Percentiles rank a stretch among this genome's conserved stretches.
Evolutionary conservation across 148 eudicot species (phyloP).

Genomic region (Camellia lanceoleosa): DNA sequence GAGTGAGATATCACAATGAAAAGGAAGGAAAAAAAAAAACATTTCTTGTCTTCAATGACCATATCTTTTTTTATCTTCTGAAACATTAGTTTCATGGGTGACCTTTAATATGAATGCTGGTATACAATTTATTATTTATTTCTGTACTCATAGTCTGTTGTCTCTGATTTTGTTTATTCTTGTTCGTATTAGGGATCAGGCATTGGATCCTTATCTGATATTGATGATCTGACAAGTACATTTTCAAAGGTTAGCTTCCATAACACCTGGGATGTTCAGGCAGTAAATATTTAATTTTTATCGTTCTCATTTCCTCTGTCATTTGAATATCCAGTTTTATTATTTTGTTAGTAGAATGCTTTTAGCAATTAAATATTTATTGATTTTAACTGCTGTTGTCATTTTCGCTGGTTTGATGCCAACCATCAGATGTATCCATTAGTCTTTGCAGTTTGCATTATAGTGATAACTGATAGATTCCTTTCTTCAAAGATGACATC

Average conservation of each 20-base stretch:
- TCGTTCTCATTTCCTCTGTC: background rate
- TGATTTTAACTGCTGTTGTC: background rate
- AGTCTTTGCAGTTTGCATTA: background rate
- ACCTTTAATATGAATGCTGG: background rate
- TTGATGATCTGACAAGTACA: slow-evolving; percentile 88
- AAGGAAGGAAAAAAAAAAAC: background rate
- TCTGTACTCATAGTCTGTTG: background rate
- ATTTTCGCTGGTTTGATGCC: background rate
- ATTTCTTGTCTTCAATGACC: background rate
- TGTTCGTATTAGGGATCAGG: slow-evolving; percentile 45
- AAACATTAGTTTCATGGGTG: background rate
- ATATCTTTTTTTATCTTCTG: background rate
- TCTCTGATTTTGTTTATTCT: slow-evolving; percentile 15
- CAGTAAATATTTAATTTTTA: background rate
- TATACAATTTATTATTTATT: background rate
- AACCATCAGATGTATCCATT: background rate
- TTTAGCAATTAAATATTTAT: background rate
- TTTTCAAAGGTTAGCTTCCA: slow-evolving; percentile 70
- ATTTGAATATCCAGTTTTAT: background rate
- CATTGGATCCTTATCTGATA: slow-evolving; percentile 65
- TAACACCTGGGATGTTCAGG: background rate
- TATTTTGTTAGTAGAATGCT: background rate
- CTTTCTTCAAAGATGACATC: background rate
- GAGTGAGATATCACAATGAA: background rate
- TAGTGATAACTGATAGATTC: too few species aligned